Base-by-base conservation (phyloP, 306 rosid genomes). In the Cicer chorassanicum region DNA sequence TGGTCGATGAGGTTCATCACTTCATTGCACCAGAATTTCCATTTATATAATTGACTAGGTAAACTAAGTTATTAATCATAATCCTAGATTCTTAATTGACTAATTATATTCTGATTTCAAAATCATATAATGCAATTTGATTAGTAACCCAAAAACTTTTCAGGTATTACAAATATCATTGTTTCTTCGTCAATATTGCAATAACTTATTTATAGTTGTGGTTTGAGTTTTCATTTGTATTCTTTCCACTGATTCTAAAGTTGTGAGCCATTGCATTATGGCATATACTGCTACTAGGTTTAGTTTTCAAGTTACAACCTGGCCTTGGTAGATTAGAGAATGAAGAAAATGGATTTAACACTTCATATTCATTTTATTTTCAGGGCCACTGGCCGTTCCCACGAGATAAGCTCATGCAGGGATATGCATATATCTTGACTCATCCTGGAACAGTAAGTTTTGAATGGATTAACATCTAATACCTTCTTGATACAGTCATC, bases 321-420 rank as follows among this genome's bases (percentile, higher is more conserved):
- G 44, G 42, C 10, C 71, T 48, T 72, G 76, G 61, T 36, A 78
- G 56, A 73, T 56, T 11, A 78, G 43, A 78, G 49, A 74, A 68
- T 51, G 15, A 73, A 40, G 57, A 61, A 66, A 78, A 50, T 54
- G 64, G 64, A 67, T 43, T 62, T 51, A 78, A 67, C 36, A 67
- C 76, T 70, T 21, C 63, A 45, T 66, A 72, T 70, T 21, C 63
- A 45, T 66, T 81, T 80, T 67, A 19, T 67, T 83, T 86, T 46
- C 86, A 90, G 96, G 96, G 93, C 15, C 96, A 90, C 68, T 90
- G 96, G 96, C 89, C 93, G 48, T 90, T 90, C 83, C 96, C 96
- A 18, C 84, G 91, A 54, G 93, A 88, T n/a, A 90, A 90, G 83
- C 89, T 88, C 61, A 83, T 79, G 63, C 93, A 90, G 73, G 96